phyloP scores from a whole-genome alignment of 2,329 filamentous ascomycete genomes.

The Dothistroma septosporum region DNA sequence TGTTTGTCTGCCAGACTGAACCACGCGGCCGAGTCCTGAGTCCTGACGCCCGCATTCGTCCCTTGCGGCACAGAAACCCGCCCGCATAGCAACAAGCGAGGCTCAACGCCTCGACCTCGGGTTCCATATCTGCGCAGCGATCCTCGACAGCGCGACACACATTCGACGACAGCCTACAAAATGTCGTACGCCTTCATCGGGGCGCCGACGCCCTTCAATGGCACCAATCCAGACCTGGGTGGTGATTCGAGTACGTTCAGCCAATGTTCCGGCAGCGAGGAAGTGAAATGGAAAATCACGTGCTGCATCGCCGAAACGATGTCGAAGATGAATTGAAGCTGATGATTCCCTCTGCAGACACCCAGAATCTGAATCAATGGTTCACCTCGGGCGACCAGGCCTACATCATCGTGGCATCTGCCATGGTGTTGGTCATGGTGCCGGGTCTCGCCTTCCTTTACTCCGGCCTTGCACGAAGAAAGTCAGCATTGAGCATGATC shows the following conservation, averaged over 20 bases:
- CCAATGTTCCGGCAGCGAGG: background rate
- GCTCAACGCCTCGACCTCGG: background rate
- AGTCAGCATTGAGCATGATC: conserved; percentile 94
- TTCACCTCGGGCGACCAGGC: conserved; percentile 87
- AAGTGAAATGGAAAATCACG: conserved; percentile 10
- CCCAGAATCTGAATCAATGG: conserved; percentile 93
- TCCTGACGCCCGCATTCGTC: background rate
- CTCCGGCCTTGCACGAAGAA: conserved; percentile 92
- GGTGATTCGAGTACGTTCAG: conserved; percentile 70
- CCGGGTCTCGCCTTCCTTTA: conserved; percentile 97
- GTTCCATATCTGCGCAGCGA: background rate
- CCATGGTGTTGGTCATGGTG: conserved; percentile 95
- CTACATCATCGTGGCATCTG: conserved; percentile 83
- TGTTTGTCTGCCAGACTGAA: background rate
- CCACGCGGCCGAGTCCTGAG: background rate
- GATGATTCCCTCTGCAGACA: conserved; percentile 49
- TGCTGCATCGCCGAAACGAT: conserved; percentile 11
- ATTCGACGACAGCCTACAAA: conserved; percentile 16
- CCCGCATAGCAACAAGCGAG: background rate
- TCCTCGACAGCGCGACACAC: background rate
- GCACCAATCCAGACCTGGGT: conserved; percentile 59
- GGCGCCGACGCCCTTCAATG: conserved; percentile 46
- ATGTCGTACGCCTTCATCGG: conserved; percentile 51
- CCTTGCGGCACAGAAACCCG: background rate
- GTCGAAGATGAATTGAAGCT: conserved; percentile 3